Base-by-base conservation (phyloP, 2,329 filamentous ascomycete genomes). In the Colletotrichum liaoningense region DNA sequence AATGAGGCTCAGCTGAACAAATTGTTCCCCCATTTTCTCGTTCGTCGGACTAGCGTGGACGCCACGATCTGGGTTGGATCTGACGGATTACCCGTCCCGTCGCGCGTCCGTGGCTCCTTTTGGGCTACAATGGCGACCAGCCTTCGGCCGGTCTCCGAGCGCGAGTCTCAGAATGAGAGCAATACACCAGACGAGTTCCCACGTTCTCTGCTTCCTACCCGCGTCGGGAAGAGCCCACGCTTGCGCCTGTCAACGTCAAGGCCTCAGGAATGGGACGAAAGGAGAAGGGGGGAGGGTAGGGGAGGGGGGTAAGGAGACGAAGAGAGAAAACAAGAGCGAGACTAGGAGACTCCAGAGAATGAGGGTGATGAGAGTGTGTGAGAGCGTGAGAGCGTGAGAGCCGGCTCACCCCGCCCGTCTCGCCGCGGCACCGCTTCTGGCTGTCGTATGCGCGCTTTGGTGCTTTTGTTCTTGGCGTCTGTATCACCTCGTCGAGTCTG, bases 401-500 rank as follows among this genome's bases (percentile, higher is more conserved):
- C 42, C 42, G 42, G 42, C 42, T n/a, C 8, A 26, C 9, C n/a
- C 8, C 28, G 30, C 16, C 49, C 49, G 63, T 52, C 30, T 64
- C 30, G 35, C 33, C n/a, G 24, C 22, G 16, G 26, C 22, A 33
- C 66, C 67, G 57, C 33, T 49, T 38, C 54, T n/a, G 42, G 59
- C 60, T 46, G 35, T 60, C 59, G 54, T n/a, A 33, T 58, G 54
- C 54, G 66, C 64, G 42, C 42, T 46, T 63, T 59, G 59, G 70
- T 26, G 66, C 70, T 19, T 42, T 46, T 38, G 55, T 19, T 63
- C 70, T 73, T 73, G 70, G 70, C 66, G 52, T 35, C 54, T 69
- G 70, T 73, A 73, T 73, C 70, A 69, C 55, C 59, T 42, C 58
- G n/a, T 69, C 59, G 59, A 73, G 42, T 64, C 66, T 56, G 70